These are phyloP conservation scores for Ustilago esculenta DNA, from an alignment of 1,284 basidiomycete genomes.

Conservation along the genomic window DNA sequence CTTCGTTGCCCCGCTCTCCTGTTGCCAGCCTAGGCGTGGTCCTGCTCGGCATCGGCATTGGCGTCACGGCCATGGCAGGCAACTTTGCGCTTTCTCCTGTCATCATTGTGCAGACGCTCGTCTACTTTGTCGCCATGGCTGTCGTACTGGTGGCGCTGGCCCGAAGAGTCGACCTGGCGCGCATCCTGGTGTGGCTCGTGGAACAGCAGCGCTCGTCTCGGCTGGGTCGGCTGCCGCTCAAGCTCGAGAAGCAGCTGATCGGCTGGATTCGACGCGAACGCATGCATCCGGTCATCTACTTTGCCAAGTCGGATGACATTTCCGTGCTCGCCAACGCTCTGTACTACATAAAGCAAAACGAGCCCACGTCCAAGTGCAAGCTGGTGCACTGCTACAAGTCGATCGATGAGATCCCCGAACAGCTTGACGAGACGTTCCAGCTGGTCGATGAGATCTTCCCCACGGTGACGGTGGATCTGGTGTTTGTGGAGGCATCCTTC, in stretches of 20 bases:
- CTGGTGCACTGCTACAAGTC: slow-evolving; percentile 74
- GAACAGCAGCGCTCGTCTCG: slow-evolving; percentile 71
- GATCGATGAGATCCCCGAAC: slow-evolving; percentile 69
- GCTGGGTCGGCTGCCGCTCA: slow-evolving; percentile 8
- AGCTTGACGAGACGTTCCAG: slow-evolving; percentile 65
- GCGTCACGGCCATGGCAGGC: slow-evolving; percentile 71
- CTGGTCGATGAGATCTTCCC: slow-evolving; percentile 57
- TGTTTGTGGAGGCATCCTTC: slow-evolving; percentile 54
- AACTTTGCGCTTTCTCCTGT: slow-evolving; percentile 69
- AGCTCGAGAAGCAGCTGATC: slow-evolving; percentile 70
- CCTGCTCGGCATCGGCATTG: slow-evolving; percentile 71
- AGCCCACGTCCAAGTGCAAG: slow-evolving; percentile 76
- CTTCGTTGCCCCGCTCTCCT: slow-evolving; percentile 71
- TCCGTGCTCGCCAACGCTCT: slow-evolving; percentile 75
- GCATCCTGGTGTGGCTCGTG: slow-evolving; percentile 74
- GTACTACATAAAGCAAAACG: slow-evolving; percentile 74
- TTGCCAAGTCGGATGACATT: slow-evolving; percentile 65
- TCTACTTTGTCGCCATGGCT: slow-evolving; percentile 67
- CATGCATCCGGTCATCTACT: slow-evolving; percentile 70
- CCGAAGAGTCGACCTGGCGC: slow-evolving; percentile 71
- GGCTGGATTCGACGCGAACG: slow-evolving; percentile 70
- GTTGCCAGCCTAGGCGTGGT: slow-evolving; percentile 69
- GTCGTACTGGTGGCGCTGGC: slow-evolving; percentile 70
- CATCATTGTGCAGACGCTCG: slow-evolving; percentile 71
- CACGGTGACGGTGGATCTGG: slow-evolving; percentile 54